Conservation (phyloP, 768 basidiomycete species). For the Ephemerocybe angulata region DNA sequence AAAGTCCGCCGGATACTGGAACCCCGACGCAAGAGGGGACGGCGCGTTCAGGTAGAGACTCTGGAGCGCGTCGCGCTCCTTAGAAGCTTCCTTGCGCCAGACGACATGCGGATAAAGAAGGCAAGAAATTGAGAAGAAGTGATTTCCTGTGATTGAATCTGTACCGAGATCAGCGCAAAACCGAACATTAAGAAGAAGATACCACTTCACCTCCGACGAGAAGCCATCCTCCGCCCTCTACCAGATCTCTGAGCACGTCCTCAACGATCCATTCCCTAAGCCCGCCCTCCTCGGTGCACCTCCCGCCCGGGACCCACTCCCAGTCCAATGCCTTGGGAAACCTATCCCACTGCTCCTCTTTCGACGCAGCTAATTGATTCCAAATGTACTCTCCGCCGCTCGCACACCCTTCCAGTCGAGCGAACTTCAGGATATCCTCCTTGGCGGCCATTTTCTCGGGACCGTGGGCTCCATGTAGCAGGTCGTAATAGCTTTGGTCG, state of each 20-base stretch:
- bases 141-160: conserved; percentile 71
- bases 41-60: conserved; percentile 56
- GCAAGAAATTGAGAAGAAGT: conserved; percentile 73
- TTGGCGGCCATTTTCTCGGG: conserved; percentile 30
- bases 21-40: conserved; percentile 35
- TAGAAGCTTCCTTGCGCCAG: conserved; percentile 42
- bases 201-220: conserved; percentile 53
- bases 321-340: conserved; percentile 53
- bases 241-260: conserved; percentile 51
- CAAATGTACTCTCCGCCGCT: conserved; percentile 55
- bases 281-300: conserved; percentile 31
- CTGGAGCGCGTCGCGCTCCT: conserved; percentile 48
- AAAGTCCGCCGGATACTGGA: conserved; percentile 47
- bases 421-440: conserved; percentile 46
- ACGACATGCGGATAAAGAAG: conserved; percentile 61
- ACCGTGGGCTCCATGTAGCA: neutral
- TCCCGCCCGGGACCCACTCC: conserved; percentile 47
- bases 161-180: neutral
- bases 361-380: conserved; percentile 62
- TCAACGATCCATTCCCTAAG: conserved; percentile 38
- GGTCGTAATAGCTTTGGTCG: no score
- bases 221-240: conserved; percentile 69
- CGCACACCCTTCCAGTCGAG: conserved; percentile 60
- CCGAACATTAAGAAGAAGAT: neutral
- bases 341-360: conserved; percentile 42